Percentiles rank a stretch among this genome's conserved stretches.
Evolutionary conservation across 2,329 filamentous ascomycete species (phyloP).

Genomic region (Aspergillus viridinutans): DNA sequence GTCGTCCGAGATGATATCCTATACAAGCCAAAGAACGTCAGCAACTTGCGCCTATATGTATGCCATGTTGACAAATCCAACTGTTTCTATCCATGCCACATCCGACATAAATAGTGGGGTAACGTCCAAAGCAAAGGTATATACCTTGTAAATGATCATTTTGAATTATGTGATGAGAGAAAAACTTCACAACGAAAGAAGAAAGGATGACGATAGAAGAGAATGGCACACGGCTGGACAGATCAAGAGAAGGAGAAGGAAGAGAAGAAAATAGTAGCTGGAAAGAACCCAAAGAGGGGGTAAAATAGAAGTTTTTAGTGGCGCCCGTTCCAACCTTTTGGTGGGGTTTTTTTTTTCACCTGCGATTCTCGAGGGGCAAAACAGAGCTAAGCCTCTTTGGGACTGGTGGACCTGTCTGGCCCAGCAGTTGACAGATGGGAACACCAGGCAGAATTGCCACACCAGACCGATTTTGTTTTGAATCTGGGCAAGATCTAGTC

Average conservation of each 20-base stretch:
- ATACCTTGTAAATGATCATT: conserved; percentile 72
- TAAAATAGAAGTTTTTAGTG: conserved; percentile 26
- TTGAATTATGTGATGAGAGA: conserved; percentile 42
- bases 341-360: conserved; percentile 12
- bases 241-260: conserved; percentile 27
- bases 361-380: conserved; percentile 13
- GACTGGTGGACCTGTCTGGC: conserved; percentile 10
- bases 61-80: neutral
- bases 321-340: conserved; percentile 13
- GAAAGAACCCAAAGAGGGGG: conserved; percentile 23
- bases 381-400: conserved; percentile 10
- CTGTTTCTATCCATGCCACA: neutral
- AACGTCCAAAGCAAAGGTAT: conserved; percentile 3
- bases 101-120: conserved; percentile 5
- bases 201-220: conserved; percentile 24
- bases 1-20: conserved; percentile 88
- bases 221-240: conserved; percentile 18
- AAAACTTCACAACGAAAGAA: conserved; percentile 17
- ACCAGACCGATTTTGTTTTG: neutral
- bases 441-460: neutral
- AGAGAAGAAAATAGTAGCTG: conserved; percentile 23
- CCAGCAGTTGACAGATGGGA: conserved; percentile 1
- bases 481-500: neutral
- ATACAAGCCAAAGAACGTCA: conserved; percentile 12
- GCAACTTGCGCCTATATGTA: neutral